These are phyloP conservation scores for Theobroma grandiflorum DNA, from an alignment of 441 rosid genomes.

Conservation along the genomic window DNA sequence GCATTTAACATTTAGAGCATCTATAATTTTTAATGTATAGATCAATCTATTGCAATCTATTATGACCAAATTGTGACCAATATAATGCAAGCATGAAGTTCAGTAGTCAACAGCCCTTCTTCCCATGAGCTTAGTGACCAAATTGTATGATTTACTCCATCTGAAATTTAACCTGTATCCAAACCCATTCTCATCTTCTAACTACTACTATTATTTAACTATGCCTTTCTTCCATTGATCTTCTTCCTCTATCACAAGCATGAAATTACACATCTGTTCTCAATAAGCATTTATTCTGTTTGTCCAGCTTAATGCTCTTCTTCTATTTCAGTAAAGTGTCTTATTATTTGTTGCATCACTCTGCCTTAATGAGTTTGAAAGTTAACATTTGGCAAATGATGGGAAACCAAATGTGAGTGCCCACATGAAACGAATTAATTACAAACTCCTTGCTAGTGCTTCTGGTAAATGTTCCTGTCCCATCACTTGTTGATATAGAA, in stretches of 20 bases:
- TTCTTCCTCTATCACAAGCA: neutral
- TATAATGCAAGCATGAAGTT: neutral
- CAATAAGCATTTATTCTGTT: neutral
- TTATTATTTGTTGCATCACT: neutral
- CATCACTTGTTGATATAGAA: neutral
- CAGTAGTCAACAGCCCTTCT: neutral
- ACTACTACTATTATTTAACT: neutral
- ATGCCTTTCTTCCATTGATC: neutral
- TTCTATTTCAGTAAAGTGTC: neutral
- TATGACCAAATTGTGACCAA: neutral
- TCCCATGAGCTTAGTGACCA: neutral
- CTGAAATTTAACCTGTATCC: neutral
- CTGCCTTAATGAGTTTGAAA: neutral
- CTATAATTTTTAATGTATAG: neutral
- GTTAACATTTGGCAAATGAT: neutral
- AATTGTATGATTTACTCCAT: neutral
- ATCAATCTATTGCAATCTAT: neutral
- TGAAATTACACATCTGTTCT: neutral
- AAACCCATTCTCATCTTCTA: neutral
- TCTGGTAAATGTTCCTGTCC: neutral
- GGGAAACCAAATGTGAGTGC: neutral
- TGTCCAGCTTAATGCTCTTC: neutral
- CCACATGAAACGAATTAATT: neutral
- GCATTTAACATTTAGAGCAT: conserved; percentile 16
- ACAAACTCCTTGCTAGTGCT: neutral